Evolutionary conservation across 148 eudicot genomes (phyloP).

Genomic region (Rhododendron ovatum): DNA sequence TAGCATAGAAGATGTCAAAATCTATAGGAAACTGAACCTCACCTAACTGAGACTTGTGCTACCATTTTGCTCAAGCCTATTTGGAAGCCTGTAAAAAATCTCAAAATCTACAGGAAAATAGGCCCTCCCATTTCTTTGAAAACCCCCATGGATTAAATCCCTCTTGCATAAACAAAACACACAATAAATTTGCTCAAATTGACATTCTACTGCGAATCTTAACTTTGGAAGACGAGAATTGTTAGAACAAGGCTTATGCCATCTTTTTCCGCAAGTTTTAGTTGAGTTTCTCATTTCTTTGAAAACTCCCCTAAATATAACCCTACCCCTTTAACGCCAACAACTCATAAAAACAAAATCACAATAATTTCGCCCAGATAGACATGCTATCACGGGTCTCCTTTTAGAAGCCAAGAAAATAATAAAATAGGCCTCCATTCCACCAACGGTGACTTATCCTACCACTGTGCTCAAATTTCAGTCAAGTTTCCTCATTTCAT

Average conservation of each 20-base stretch:
- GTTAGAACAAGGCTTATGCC: neutral
- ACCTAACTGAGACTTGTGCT: neutral
- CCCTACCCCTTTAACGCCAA: neutral
- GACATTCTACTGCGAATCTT: neutral
- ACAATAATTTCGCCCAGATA: neutral
- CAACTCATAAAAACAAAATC: neutral
- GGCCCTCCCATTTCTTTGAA: neutral
- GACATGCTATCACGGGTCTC: neutral
- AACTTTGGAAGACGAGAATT: neutral
- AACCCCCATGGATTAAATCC: neutral
- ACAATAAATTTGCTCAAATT: neutral
- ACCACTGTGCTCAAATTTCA: neutral
- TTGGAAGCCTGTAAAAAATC: neutral
- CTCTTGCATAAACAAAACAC: neutral
- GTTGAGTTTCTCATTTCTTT: neutral
- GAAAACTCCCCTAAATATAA: neutral
- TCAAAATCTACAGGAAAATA: neutral
- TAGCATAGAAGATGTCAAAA: neutral
- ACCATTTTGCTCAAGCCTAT: neutral
- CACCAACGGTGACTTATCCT: neutral
- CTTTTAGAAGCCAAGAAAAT: neutral
- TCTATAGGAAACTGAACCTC: neutral
- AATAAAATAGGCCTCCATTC: neutral
- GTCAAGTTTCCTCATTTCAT: neutral
- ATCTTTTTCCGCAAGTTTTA: neutral